Evolutionary conservation across 2,329 filamentous ascomycete species (phyloP).

Genomic region (Penicillium olsonii): DNA sequence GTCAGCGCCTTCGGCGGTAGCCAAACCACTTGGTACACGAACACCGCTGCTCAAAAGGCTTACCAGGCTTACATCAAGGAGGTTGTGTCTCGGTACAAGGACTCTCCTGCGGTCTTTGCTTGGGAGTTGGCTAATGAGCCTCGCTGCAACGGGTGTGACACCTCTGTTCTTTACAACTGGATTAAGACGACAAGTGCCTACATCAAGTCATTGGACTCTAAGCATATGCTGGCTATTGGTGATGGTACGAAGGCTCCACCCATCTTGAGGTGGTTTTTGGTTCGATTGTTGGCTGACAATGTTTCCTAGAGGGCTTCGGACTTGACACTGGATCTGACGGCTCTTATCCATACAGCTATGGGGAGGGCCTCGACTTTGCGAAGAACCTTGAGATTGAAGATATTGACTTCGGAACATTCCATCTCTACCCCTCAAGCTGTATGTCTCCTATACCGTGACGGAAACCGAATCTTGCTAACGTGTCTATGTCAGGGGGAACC

Average conservation of each 20-base stretch:
- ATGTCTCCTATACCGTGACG: conserved; percentile 1
- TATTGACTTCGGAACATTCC: conserved; percentile 59
- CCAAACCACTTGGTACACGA: conserved; percentile 60
- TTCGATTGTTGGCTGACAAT: neutral
- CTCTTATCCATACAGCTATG: conserved; percentile 54
- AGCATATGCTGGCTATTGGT: conserved; percentile 64
- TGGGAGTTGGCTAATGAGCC: conserved; percentile 72
- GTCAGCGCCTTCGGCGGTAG: conserved; percentile 56
- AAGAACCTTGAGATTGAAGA: conserved; percentile 55
- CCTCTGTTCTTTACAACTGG: conserved; percentile 62
- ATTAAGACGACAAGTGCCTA: conserved; percentile 59
- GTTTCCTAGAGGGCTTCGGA: conserved; percentile 57
- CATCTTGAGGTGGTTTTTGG: neutral
- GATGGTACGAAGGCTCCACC: conserved; percentile 40
- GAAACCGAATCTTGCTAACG: neutral
- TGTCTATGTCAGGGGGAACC: conserved; percentile 32
- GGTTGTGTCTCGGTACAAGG: conserved; percentile 61
- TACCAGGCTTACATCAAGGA: conserved; percentile 64
- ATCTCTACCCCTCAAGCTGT: conserved; percentile 54
- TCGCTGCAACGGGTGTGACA: conserved; percentile 61
- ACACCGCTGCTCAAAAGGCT: conserved; percentile 53
- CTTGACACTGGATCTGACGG: conserved; percentile 48
- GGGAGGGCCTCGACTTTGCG: conserved; percentile 56
- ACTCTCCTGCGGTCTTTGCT: conserved; percentile 62
- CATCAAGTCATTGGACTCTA: conserved; percentile 63